Evolutionary conservation across 2,329 filamentous ascomycete genomes (phyloP).

Genomic region (Pestalotiopsis sp.): DNA sequence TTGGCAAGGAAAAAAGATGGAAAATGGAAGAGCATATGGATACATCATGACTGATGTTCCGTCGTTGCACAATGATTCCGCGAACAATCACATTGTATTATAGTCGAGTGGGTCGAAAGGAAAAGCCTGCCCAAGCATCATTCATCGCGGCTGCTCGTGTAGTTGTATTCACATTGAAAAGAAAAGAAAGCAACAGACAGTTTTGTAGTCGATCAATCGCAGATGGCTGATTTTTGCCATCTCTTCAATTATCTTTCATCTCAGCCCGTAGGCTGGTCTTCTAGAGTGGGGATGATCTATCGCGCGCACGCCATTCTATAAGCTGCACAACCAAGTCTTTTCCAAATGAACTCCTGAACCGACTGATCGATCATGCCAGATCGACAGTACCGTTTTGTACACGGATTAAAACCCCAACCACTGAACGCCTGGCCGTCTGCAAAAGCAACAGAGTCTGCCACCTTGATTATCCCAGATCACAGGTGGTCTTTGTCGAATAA

Average conservation of each 20-base stretch:
- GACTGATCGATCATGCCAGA: constrained; percentile 8
- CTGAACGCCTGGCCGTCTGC: constrained; percentile 8
- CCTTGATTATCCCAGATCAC: background rate
- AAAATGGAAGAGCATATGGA: too few species aligned
- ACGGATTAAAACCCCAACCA: background rate
- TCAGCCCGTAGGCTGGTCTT: constrained; percentile 3
- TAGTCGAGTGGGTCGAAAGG: too few species aligned
- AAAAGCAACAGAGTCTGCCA: background rate
- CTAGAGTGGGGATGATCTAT: constrained; percentile 6
- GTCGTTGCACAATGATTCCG: too few species aligned
- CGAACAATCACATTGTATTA: too few species aligned
- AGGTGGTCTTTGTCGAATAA: constrained; percentile 1
- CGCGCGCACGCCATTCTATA: background rate
- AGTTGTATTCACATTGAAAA: too few species aligned
- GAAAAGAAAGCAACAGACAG: background rate
- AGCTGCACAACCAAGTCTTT: background rate
- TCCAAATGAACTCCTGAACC: constrained; percentile 15
- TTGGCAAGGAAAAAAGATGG: background rate
- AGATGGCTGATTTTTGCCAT: background rate
- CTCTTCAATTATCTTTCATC: constrained; percentile 13
- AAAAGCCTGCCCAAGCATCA: too few species aligned
- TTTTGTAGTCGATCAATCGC: constrained; percentile 3
- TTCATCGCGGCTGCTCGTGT: too few species aligned
- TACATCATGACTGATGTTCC: too few species aligned
- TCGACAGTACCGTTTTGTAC: constrained; percentile 6